Evolutionary conservation across 768 basidiomycete species (phyloP), one percentile per base, ranked within the genome.

Genomic region (Tephrocybe sp.): DNA sequence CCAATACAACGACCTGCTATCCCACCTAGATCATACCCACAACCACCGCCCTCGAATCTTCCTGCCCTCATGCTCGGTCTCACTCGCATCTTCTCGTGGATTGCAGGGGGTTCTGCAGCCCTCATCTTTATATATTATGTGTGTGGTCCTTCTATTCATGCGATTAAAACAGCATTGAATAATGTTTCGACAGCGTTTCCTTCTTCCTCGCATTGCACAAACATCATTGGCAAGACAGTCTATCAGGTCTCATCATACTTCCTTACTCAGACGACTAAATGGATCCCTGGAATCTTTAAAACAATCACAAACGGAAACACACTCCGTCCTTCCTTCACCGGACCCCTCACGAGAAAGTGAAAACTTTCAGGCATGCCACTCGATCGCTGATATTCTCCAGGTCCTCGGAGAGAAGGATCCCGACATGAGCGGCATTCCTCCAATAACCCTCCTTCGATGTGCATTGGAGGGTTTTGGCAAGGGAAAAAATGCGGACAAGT

Each of bases 11-110:
- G 62, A n/a, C 87, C 84, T 8, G 49, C 64, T 5, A 65, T 91
- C 28, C 88, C 88, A 16, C 86, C 88, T 0, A 77, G 86, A 55
- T 82, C 84, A 40, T 91, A 91, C 58, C 88, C 88, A 3, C 79
- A 78, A 52, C 77, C 73, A 9, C 79, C 82, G 4, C 87, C 87
- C 2, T 90, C 88, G 3, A 80, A 78, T 57, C 67, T 91, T 1
- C 87, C 87, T 0, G 73, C 75, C 37, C 73, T 90, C 31, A 68
- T 91, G n/a, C 63, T 83, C 9, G 87, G 83, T 2, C 65, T 84
- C 15, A 66, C 72, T 21, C 77, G 86, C 35, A 65, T 89, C 16
- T 76, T 86, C 42, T 71, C 76, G 9, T 91, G 87, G 89, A 60
- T 87, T 48, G 72, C 77, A 1, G 85, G 89, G 5, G 77, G 84